Evolutionary conservation across 2,329 filamentous ascomycete species (phyloP).

Genomic region (Hymenoscyphus albidus): DNA sequence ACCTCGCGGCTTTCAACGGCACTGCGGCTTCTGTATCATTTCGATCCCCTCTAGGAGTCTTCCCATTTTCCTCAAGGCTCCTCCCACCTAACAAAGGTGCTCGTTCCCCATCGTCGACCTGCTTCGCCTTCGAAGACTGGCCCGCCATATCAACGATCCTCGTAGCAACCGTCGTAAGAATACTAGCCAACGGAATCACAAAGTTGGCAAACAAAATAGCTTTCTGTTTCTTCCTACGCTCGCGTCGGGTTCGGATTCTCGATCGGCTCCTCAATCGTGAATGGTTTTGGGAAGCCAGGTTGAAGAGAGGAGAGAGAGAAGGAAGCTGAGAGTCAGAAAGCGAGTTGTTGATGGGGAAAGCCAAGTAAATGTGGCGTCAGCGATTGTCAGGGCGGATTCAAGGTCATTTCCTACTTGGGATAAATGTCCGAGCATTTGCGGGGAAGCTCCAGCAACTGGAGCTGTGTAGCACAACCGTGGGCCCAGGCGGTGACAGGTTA

Average conservation of each 20-base stretch:
- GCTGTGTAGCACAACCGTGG: background rate
- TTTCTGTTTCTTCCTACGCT: background rate
- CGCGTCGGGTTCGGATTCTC: slow-evolving; percentile 6
- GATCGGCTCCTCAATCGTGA: slow-evolving; percentile 12
- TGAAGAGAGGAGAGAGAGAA: slow-evolving; percentile 3
- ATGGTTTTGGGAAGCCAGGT: slow-evolving; percentile 13
- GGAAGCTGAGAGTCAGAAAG: background rate
- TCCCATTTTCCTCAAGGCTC: background rate
- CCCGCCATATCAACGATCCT: slow-evolving; percentile 28
- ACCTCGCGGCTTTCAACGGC: slow-evolving; percentile 18
- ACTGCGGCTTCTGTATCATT: background rate
- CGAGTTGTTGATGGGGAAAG: background rate
- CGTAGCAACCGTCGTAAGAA: slow-evolving; percentile 21
- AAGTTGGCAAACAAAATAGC: slow-evolving; percentile 21
- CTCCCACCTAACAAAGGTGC: slow-evolving; percentile 25
- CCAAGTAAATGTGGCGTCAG: background rate
- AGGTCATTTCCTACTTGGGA: background rate
- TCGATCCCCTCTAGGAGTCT: background rate
- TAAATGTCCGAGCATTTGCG: background rate
- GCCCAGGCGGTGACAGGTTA: too few species aligned
- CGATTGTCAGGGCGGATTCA: background rate
- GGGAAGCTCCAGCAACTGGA: background rate
- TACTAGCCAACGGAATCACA: slow-evolving; percentile 22
- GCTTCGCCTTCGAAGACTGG: slow-evolving; percentile 8
- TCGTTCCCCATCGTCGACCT: slow-evolving; percentile 18